These are phyloP conservation scores for sorghum (Sorghum bicolor) DNA, from an alignment of 176 grass and related monocot genomes.

Conservation along the genomic window DNA sequence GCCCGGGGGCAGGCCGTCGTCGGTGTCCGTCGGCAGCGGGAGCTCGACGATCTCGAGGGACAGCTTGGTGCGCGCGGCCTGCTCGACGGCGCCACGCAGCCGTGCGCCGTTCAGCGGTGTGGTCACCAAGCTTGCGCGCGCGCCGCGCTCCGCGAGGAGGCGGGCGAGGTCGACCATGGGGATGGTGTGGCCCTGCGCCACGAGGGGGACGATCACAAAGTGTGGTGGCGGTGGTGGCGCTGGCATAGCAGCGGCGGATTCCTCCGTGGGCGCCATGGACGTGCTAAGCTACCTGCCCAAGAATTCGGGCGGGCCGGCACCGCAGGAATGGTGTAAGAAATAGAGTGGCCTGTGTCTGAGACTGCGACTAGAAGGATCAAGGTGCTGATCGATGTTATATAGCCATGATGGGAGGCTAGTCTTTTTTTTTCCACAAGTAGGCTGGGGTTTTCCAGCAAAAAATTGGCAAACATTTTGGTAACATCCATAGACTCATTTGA, in stretches of 20 bases:
- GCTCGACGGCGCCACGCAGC: constrained; percentile 24
- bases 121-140: constrained; percentile 36
- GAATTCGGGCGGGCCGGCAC: not conserved
- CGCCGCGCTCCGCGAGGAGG: constrained; percentile 34
- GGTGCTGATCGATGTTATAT: not conserved
- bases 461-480: not conserved
- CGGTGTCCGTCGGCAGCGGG: not conserved
- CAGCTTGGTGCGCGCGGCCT: not conserved
- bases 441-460: not conserved
- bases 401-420: not conserved
- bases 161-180: constrained; percentile 49
- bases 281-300: not conserved
- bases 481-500: no score
- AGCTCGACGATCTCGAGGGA: constrained; percentile 42
- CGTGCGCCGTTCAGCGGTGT: constrained; percentile 46
- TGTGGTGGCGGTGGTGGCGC: constrained; percentile 5
- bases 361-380: not conserved
- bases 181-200: constrained; percentile 65
- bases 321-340: not conserved
- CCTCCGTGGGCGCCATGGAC: not conserved
- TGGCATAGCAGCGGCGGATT: not conserved
- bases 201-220: constrained; percentile 48
- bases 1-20: constrained; percentile 21
- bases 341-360: not conserved
- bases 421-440: not conserved